Conservation (phyloP, 2,329 filamentous ascomycete species). For the Myriosclerotinia scirpicola region DNA sequence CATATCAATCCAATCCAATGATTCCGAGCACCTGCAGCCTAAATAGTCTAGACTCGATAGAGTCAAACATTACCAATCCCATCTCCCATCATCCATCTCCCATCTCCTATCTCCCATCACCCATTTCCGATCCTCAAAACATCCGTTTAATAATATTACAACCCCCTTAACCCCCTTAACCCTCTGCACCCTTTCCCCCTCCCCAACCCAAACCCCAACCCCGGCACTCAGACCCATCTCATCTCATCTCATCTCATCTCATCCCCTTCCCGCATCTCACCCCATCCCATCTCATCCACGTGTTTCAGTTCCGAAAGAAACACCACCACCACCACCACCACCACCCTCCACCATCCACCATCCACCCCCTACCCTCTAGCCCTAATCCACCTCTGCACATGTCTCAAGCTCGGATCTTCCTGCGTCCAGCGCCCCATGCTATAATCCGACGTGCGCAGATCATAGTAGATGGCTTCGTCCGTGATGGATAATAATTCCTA, state of each 20-base stretch:
- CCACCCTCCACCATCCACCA: neutral
- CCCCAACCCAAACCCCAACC: too few relatives aligned
- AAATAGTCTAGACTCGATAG: too few relatives aligned
- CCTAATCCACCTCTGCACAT: conserved; percentile 60
- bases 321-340: neutral
- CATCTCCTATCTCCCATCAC: neutral
- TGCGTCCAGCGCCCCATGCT: conserved; percentile 60
- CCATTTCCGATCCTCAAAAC: neutral
- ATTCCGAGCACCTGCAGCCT: neutral
- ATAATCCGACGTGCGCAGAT: conserved; percentile 55
- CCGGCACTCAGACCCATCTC: neutral
- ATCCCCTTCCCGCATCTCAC: neutral
- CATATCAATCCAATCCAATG: neutral
- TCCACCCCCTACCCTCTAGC: conserved; percentile 37
- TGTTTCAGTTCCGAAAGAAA: neutral
- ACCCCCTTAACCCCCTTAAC: neutral
- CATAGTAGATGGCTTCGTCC: conserved; percentile 58
- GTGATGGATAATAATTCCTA: conserved; percentile 57
- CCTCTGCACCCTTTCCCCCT: neutral
- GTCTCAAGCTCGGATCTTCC: conserved; percentile 59
- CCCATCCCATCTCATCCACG: too few relatives aligned
- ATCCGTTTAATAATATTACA: conserved; percentile 12
- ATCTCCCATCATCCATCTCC: conserved; percentile 3
- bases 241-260: neutral
- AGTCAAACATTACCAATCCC: conserved; percentile 11